Evolutionary conservation across 2,329 filamentous ascomycete species (phyloP).

Genomic region (Mycosphaerella sp.): DNA sequence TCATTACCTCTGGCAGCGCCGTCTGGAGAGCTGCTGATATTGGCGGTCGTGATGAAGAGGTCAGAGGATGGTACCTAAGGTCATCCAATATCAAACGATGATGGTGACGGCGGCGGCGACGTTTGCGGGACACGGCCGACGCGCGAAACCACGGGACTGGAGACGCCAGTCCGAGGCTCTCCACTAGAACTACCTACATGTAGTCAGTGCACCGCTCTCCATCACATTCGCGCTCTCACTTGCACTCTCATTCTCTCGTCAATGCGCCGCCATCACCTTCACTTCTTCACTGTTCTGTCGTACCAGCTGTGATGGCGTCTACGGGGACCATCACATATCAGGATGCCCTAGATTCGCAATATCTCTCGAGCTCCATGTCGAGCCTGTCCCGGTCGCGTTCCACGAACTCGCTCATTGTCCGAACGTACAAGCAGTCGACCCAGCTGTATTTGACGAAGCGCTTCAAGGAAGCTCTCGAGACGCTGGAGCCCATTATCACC

Average conservation of each 20-base stretch:
- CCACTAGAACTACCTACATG: background rate
- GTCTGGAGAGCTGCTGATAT: background rate
- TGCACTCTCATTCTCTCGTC: background rate
- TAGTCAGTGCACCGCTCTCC: background rate
- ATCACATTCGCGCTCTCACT: no score
- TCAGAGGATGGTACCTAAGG: no score
- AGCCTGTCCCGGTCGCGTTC: conserved; percentile 63
- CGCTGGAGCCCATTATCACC: conserved; percentile 74
- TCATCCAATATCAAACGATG: background rate
- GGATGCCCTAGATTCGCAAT: conserved; percentile 50
- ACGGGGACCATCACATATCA: conserved; percentile 43
- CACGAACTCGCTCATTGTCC: conserved; percentile 69
- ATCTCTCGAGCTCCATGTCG: conserved; percentile 62
- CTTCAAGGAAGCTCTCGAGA: conserved; percentile 80
- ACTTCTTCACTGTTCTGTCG: conserved; percentile 1
- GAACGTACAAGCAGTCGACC: conserved; percentile 88
- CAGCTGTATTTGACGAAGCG: conserved; percentile 92
- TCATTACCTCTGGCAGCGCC: no score
- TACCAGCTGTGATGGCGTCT: conserved; percentile 26
- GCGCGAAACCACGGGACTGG: conserved; percentile 1
- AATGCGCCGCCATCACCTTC: conserved; percentile 3
- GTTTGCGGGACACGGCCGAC: background rate
- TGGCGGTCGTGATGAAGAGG: background rate
- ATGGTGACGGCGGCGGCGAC: background rate
- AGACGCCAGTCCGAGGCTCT: conserved; percentile 3